A percentile compares a stretch with the other conserved stretches of the same genome.
These are phyloP conservation scores for Gautieria morchelliformis DNA, from an alignment of 768 basidiomycete species.

Conservation along the genomic window DNA sequence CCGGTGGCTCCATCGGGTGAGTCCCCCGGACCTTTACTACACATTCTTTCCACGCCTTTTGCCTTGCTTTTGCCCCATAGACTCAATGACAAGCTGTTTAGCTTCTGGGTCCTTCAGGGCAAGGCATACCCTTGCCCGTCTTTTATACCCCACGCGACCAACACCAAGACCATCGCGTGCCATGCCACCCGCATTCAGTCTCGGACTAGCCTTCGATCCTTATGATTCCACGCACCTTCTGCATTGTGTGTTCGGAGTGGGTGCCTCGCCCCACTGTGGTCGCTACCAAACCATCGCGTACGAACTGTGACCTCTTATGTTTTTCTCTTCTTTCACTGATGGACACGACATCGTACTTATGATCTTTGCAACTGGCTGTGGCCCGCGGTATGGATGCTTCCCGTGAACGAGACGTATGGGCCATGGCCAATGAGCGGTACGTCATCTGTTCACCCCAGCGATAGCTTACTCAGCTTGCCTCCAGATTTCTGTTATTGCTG, in stretches of 20 bases:
- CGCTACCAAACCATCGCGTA: too few relatives aligned
- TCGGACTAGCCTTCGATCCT: slow-evolving; percentile 69
- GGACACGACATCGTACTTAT: too few relatives aligned
- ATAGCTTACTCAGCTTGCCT: too few relatives aligned
- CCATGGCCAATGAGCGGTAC: too few relatives aligned
- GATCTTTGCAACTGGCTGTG: too few relatives aligned
- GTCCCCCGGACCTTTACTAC: slow-evolving; percentile 15
- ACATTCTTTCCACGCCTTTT: neutral
- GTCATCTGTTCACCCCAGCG: too few relatives aligned
- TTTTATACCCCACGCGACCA: slow-evolving; percentile 18
- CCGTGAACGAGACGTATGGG: too few relatives aligned
- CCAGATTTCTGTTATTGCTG: too few relatives aligned
- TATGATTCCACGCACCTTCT: slow-evolving; percentile 66
- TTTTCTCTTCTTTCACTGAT: too few relatives aligned
- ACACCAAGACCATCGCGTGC: slow-evolving; percentile 13
- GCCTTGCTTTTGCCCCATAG: slow-evolving; percentile 29
- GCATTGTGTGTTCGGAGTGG: slow-evolving; percentile 55
- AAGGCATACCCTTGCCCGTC: slow-evolving; percentile 54
- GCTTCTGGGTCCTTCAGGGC: slow-evolving; percentile 79
- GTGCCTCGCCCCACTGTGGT: too few relatives aligned
- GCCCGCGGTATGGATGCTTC: too few relatives aligned
- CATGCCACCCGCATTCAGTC: slow-evolving; percentile 21
- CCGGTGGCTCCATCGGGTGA: slow-evolving; percentile 81
- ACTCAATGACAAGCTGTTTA: slow-evolving; percentile 87
- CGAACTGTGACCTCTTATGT: too few relatives aligned